Conservation (phyloP, 164 flowering plant species). For the Piper longum region DNA sequence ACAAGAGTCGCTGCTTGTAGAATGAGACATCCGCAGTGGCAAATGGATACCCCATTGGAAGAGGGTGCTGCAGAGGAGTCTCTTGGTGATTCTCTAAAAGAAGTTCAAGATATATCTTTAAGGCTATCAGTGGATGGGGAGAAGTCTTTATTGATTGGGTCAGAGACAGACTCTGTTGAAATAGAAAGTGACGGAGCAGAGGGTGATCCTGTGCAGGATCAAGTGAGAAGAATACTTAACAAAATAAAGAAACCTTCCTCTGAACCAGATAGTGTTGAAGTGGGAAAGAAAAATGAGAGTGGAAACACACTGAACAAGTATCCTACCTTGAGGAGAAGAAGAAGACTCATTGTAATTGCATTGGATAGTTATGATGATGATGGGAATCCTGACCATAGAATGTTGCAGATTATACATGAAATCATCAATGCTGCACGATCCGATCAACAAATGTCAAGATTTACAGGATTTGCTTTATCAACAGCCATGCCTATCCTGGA, state of each 20-base stretch:
- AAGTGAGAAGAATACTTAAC: slow-evolving; percentile 57
- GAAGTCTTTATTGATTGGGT: slow-evolving; percentile 40
- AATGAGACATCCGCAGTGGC: slow-evolving; percentile 93
- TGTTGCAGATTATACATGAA: slow-evolving; percentile 47
- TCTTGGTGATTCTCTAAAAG: slow-evolving; percentile 72
- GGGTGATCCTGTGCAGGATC: slow-evolving; percentile 54
- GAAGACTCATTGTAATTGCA: slow-evolving; percentile 57
- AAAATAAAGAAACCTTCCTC: slow-evolving; percentile 37
- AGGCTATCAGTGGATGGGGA: slow-evolving; percentile 89
- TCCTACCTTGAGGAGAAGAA: slow-evolving; percentile 55
- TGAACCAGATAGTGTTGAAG: slow-evolving; percentile 19
- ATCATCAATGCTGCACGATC: slow-evolving; percentile 45
- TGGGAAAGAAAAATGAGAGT: slow-evolving; percentile 28
- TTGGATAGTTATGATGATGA: slow-evolving; percentile 60
- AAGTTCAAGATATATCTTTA: slow-evolving; percentile 84
- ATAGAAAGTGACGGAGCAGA: slow-evolving; percentile 16
- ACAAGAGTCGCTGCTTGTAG: slow-evolving; percentile 89
- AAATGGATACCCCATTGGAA: slow-evolving; percentile 68
- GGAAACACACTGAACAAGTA: slow-evolving; percentile 32
- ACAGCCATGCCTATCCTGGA: slow-evolving; percentile 80
- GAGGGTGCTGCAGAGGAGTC: slow-evolving; percentile 46
- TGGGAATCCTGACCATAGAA: slow-evolving; percentile 50
- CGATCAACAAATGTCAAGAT: slow-evolving; percentile 39
- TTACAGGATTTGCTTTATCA: slow-evolving; percentile 60
- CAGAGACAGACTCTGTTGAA: slow-evolving; percentile 24